Conservation (phyloP, 164 flowering plant species). For the Umbilicus rupestris region DNA sequence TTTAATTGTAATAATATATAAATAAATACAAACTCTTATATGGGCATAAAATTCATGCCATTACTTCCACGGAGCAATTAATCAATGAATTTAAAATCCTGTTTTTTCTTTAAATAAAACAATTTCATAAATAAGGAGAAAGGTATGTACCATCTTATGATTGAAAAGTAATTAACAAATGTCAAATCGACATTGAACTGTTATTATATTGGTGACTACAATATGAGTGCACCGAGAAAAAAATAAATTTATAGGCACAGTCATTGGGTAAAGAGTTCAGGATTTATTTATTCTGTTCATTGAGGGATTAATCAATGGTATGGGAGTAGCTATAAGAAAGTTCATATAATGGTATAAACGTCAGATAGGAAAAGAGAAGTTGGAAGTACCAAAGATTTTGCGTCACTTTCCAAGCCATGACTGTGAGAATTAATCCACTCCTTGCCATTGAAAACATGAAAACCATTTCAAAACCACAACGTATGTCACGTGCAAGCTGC, state of each 20-base stretch:
- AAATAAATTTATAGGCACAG: not conserved
- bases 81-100: not conserved
- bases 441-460: conserved; percentile 18
- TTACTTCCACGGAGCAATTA: not conserved
- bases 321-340: not conserved
- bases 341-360: not conserved
- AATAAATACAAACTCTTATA: not conserved
- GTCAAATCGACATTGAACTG: not conserved
- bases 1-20: not conserved
- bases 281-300: not conserved
- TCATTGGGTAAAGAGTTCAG: not conserved
- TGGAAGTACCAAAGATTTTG: not conserved
- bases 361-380: not conserved
- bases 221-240: not conserved
- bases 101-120: not conserved
- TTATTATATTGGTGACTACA: not conserved
- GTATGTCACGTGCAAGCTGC: not conserved
- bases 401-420: not conserved
- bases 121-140: not conserved
- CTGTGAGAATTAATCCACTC: conserved; percentile 34
- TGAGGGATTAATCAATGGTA: not conserved
- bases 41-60: not conserved
- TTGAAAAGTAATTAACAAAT: not conserved
- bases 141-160: not conserved
- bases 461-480: not conserved